Evolutionary conservation across 1,284 basidiomycete species (phyloP), one percentile per base, ranked within the genome.

Genomic region (Rhodotorula sp.): DNA sequence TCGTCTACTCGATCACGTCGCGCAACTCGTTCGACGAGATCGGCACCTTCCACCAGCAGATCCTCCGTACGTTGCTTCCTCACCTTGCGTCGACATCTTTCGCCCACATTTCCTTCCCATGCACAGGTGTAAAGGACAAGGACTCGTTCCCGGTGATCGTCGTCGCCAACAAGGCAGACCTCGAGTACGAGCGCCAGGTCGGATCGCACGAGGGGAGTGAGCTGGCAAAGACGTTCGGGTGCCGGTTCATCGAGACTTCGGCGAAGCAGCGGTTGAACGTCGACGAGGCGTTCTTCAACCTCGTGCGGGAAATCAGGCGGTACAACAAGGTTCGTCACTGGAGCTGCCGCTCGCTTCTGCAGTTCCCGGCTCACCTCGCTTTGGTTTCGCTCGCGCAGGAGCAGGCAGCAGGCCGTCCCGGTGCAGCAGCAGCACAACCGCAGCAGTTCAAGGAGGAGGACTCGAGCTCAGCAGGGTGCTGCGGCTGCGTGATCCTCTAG

Each of bases 261-360:
- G 97, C 97, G 66, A 99, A 99, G 85, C 92, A 97, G 80, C 87
- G 97, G 61, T 92, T 97, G 83, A 98, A 98, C 80, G 97, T 99
- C 65, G 97, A 99, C 80, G 96, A 99, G 84, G 93, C 95, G n/a
- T 99, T 99, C 85, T 90, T 88, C 80, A 91, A 92, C 76, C 90
- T 99, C 70, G 97, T 99, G 52, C 89, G 95, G 61, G 94, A 97
- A 82, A 99, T 99, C 79, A 87, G 97, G 78, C 90, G 91, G 81
- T 97, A 94, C 84, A 98, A 98, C 87, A 95, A 92, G 86, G 92
- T 88, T 60, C 48, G 65, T 23, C 17, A 41, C 34, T 49, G n/a
- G 23, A 4, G 23, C 14, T 58, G 42, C 25, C 27, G 50, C 25
- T 23, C 19, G 23, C 21, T 48, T 34, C 17, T 8, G 0, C 27